Evolutionary conservation across 768 basidiomycete genomes (phyloP).

Genomic region (Mycena albidolilacea): DNA sequence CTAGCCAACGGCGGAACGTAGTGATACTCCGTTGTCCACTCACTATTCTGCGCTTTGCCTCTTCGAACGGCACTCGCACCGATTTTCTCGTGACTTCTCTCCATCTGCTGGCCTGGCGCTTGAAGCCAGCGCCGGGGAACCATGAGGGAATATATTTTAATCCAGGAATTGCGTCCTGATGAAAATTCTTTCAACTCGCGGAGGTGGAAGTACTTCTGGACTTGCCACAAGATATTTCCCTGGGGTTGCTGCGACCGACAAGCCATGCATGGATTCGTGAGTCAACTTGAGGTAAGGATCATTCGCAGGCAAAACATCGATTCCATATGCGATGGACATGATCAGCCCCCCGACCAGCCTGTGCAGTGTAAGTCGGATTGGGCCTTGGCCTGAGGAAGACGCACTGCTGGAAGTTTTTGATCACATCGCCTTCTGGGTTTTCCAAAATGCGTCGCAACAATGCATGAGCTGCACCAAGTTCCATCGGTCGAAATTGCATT

Average conservation of each 20-base stretch:
- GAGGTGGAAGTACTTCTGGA: neutral
- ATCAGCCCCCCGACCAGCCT: slow-evolving; percentile 47
- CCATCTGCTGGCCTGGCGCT: slow-evolving; percentile 56
- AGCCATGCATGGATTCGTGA: slow-evolving; percentile 42
- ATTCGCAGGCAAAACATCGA: slow-evolving; percentile 45
- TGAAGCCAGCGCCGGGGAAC: slow-evolving; percentile 65
- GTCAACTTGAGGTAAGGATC: slow-evolving; percentile 51
- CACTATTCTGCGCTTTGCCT: slow-evolving; percentile 52
- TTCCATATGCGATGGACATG: slow-evolving; percentile 49
- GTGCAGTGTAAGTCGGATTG: neutral
- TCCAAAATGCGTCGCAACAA: slow-evolving; percentile 34
- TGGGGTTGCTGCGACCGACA: slow-evolving; percentile 43
- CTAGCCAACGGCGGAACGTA: too few species aligned
- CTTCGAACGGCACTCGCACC: slow-evolving; percentile 53
- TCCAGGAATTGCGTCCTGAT: neutral
- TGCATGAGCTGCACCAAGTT: slow-evolving; percentile 18
- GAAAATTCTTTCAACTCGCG: neutral
- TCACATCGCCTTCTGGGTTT: slow-evolving; percentile 10
- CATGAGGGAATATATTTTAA: slow-evolving; percentile 59
- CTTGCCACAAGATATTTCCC: slow-evolving; percentile 50
- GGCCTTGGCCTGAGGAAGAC: neutral
- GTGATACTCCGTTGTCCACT: slow-evolving; percentile 24
- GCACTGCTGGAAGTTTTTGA: slow-evolving; percentile 15
- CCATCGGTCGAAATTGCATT: slow-evolving; percentile 8
- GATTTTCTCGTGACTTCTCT: slow-evolving; percentile 50